Evolutionary conservation across 2,329 filamentous ascomycete genomes (phyloP).

Genomic region (Neopestalotiopsis sp.): DNA sequence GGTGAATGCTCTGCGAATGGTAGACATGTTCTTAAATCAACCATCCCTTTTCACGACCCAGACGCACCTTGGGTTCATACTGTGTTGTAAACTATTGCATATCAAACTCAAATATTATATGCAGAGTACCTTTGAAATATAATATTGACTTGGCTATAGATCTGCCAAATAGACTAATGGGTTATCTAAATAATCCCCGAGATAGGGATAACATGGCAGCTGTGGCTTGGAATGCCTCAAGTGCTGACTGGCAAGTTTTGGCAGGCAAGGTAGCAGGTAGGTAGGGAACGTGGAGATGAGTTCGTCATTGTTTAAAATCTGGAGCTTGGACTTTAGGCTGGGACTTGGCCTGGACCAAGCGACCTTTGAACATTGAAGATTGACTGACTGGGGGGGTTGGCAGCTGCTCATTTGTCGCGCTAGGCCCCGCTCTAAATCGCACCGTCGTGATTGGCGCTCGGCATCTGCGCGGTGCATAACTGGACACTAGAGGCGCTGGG

Average conservation of each 20-base stretch:
- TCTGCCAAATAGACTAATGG: neutral
- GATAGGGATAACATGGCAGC: neutral
- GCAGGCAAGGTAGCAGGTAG: neutral
- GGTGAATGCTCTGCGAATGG: too few species aligned
- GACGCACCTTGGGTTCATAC: too few species aligned
- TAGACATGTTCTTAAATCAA: too few species aligned
- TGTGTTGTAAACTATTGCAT: neutral
- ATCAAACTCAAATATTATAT: neutral
- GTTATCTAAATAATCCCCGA: neutral
- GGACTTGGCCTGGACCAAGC: neutral
- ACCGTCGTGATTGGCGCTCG: conserved; percentile 15
- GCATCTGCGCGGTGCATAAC: neutral
- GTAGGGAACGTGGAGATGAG: neutral
- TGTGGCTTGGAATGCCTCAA: neutral
- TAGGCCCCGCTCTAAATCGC: neutral
- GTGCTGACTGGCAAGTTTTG: neutral
- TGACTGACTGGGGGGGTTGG: neutral
- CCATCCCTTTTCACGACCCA: too few species aligned
- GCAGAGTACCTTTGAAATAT: neutral
- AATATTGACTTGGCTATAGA: neutral
- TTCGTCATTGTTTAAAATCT: conserved; percentile 4
- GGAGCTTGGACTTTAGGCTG: neutral
- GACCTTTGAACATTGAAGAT: too few species aligned
- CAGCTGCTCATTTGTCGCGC: neutral
- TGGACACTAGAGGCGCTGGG: neutral